phyloP scores from a whole-genome alignment of 805 yeast species.

The Hagleromyces aurorensis region DNA sequence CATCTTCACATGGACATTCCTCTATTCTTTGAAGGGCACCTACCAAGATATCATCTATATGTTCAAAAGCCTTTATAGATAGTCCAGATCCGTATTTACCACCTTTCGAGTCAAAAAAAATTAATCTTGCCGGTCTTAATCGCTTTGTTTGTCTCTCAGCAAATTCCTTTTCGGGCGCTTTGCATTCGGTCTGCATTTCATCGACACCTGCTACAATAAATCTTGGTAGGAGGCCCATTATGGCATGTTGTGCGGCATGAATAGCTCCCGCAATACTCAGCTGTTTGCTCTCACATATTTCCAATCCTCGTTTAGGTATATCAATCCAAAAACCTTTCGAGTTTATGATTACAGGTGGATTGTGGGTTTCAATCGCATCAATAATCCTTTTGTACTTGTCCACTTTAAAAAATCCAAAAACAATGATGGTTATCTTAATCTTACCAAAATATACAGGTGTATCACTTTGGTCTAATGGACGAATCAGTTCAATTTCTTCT shows the following conservation, averaged over 20 bases:
- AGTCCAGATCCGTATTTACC: slow-evolving; percentile 77
- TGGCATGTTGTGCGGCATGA: slow-evolving; percentile 93
- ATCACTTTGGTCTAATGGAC: slow-evolving; percentile 43
- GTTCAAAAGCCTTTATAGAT: slow-evolving; percentile 70
- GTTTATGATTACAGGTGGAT: slow-evolving; percentile 65
- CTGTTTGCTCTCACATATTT: slow-evolving; percentile 45
- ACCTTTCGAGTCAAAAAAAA: slow-evolving; percentile 78
- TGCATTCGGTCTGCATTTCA: slow-evolving; percentile 88
- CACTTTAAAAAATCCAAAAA: slow-evolving; percentile 89
- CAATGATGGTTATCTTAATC: slow-evolving; percentile 62
- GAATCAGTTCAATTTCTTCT: slow-evolving; percentile 52
- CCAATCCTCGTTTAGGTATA: slow-evolving; percentile 59
- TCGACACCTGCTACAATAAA: slow-evolving; percentile 64
- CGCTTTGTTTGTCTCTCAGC: slow-evolving; percentile 64
- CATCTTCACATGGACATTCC: slow-evolving; percentile 63
- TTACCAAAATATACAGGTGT: slow-evolving; percentile 71
- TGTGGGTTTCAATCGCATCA: slow-evolving; percentile 87
- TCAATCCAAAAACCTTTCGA: slow-evolving; percentile 93
- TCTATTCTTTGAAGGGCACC: slow-evolving; percentile 52
- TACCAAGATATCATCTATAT: slow-evolving; percentile 55
- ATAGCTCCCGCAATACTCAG: slow-evolving; percentile 81
- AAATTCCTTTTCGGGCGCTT: slow-evolving; percentile 95
- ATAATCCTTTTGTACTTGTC: slow-evolving; percentile 70
- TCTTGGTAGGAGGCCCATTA: slow-evolving; percentile 70
- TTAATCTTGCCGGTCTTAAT: slow-evolving; percentile 77